These are phyloP conservation scores for Angomonas deanei DNA, from an alignment of 208 protist species.

Conservation along the genomic window DNA sequence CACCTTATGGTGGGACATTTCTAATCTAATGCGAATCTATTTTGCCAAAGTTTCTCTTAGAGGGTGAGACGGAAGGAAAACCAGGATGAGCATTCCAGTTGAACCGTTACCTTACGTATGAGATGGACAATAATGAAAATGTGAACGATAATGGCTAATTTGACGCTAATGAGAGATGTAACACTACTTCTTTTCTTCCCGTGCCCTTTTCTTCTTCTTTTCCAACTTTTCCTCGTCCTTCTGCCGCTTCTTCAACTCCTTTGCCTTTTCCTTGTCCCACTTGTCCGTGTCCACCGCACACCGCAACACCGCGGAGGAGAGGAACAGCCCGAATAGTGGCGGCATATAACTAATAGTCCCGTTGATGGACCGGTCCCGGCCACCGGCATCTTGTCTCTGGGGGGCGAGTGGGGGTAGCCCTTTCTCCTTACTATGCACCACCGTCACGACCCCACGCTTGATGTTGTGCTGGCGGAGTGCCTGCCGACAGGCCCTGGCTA, in stretches of 20 bases:
- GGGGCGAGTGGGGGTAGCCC: conserved; percentile 52
- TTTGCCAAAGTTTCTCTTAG: no score
- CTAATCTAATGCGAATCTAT: no score
- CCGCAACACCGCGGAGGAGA: conserved; percentile 67
- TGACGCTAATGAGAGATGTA: not conserved
- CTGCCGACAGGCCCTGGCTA: conserved; percentile 56
- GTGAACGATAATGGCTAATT: no score
- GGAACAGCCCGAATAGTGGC: conserved; percentile 73
- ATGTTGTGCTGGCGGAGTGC: conserved; percentile 63
- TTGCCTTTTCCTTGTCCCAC: conserved; percentile 33
- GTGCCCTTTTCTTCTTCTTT: conserved; percentile 9
- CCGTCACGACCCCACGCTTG: conserved; percentile 43
- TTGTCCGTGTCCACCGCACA: conserved; percentile 50
- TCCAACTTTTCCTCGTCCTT: conserved; percentile 17
- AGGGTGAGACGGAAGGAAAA: not conserved
- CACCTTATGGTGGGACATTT: not conserved
- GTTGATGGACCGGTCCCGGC: conserved; percentile 74
- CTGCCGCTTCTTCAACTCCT: conserved; percentile 25
- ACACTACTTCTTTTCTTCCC: not conserved
- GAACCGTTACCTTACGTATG: no score
- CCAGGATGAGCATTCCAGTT: not conserved
- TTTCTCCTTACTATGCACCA: conserved; percentile 68
- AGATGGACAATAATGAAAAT: not conserved
- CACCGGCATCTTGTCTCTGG: conserved; percentile 71
- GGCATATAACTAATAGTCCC: conserved; percentile 91